Conservation (phyloP, 208 protist genomes). For the Wallacemonas sp. region DNA sequence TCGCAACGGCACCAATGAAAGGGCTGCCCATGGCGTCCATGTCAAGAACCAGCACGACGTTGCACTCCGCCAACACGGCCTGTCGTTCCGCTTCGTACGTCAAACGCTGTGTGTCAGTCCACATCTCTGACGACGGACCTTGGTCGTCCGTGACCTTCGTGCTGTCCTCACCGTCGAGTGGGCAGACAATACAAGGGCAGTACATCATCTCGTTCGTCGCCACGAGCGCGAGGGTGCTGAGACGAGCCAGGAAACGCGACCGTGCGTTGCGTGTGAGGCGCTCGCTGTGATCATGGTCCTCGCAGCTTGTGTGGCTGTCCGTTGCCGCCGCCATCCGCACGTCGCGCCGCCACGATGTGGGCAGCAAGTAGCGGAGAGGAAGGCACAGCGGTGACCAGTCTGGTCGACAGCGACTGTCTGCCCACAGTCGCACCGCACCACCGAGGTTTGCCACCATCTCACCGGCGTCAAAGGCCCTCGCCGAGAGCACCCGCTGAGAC, state of each 20-base stretch:
- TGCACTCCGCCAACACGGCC: constrained; percentile 42
- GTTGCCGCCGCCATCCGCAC: neutral
- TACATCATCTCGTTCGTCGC: constrained; percentile 91
- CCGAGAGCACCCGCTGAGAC: constrained; percentile 62
- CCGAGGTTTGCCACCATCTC: constrained; percentile 74
- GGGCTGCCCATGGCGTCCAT: constrained; percentile 74
- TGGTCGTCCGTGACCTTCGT: too few relatives aligned
- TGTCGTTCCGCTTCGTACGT: constrained; percentile 11
- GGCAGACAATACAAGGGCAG: constrained; percentile 58
- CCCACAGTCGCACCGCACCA: constrained; percentile 37
- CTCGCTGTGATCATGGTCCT: neutral
- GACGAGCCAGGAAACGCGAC: constrained; percentile 31
- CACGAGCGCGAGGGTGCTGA: constrained; percentile 53
- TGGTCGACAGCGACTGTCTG: constrained; percentile 40
- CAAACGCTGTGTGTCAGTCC: too few relatives aligned
- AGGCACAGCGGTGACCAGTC: constrained; percentile 67
- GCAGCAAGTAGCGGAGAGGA: constrained; percentile 65
- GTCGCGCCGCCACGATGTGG: constrained; percentile 21
- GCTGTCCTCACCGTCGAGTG: constrained; percentile 12
- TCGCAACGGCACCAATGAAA: constrained; percentile 64
- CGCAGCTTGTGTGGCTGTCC: neutral
- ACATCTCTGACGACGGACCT: too few relatives aligned
- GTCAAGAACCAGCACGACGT: constrained; percentile 67
- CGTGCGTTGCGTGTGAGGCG: too few relatives aligned
- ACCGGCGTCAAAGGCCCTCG: constrained; percentile 64